phyloP scores from a whole-genome alignment of 345 rosid genomes.

The Bruguiera gymnorhiza region DNA sequence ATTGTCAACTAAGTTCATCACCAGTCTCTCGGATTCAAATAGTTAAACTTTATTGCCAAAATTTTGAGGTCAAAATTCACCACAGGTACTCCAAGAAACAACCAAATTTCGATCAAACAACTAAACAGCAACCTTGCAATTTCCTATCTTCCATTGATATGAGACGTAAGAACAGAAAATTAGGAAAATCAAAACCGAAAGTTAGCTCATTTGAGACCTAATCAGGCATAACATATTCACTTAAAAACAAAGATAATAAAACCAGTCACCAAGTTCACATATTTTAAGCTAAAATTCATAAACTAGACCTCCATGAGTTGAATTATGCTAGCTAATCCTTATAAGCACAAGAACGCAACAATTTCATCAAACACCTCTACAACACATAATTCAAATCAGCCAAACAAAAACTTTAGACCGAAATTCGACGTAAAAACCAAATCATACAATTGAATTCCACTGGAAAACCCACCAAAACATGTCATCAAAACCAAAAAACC shows the following conservation, averaged over 20 bases:
- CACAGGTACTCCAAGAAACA: neutral
- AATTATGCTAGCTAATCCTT: neutral
- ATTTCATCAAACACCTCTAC: neutral
- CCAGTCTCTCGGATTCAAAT: neutral
- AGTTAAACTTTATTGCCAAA: neutral
- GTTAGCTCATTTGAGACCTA: neutral
- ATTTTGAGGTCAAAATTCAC: neutral
- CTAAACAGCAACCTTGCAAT: too few relatives aligned
- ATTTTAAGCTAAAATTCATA: neutral
- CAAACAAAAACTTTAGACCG: neutral
- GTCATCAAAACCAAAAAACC: neutral
- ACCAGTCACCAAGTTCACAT: constrained; percentile 1
- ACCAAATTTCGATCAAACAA: too few relatives aligned
- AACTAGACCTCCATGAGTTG: neutral
- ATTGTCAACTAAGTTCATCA: neutral
- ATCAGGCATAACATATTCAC: neutral
- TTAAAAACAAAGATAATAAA: neutral
- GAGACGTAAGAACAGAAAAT: too few relatives aligned
- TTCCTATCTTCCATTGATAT: too few relatives aligned
- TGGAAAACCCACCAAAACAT: neutral
- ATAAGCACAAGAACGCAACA: neutral
- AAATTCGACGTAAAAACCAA: neutral
- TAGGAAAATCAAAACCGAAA: neutral
- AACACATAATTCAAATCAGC: neutral
- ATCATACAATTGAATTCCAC: neutral